Evolutionary conservation across 2,329 filamentous ascomycete species (phyloP), one percentile per base, ranked within the genome.

Genomic region (Cladosporium sp.): DNA sequence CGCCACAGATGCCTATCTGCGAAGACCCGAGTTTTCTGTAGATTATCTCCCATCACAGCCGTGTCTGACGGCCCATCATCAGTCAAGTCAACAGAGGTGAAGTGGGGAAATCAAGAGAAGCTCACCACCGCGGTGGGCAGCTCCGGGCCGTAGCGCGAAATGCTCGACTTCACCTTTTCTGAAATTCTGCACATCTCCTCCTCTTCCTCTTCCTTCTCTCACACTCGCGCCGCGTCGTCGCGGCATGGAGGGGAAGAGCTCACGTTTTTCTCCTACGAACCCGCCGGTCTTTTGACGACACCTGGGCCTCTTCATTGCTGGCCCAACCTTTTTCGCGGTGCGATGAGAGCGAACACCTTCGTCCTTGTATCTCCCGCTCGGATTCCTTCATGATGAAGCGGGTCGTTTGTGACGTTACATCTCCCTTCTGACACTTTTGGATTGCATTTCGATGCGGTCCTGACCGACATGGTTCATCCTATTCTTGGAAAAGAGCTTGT

Each of bases 321-420:
- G 39, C 32, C 62, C 58, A 57, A 58, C n/a, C n/a, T 6, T 36
- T 9, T 57, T 54, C 58, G 54, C 54, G 64, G 68, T 63, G 73
- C 68, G 73, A 68, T 43, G 55, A 76, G 72, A 76, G 52, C 56
- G 64, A 70, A 55, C 50, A 47, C n/a, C n/a, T 63, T 68, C 70
- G 61, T 64, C 72, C 72, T 72, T 66, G 73, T 76, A 76, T 76
- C 73, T 76, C 70, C 73, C 70, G 72, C 73, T 73, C 68, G 66
- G 66, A 72, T 75, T 70, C 67, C 66, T 58, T 59, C 61, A 48
- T 70, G 74, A 74, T 66, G 67, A 70, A 52, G 73, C 69, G 72
- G 73, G 69, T 76, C 73, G 73, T 70, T 69, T 70, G 72, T 68
- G 70, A 71, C 71, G 72, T 68, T 62, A 76, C 70, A 75, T 60